phyloP scores from a whole-genome alignment of 257 asterid species.

The Linderniella brevidens region DNA sequence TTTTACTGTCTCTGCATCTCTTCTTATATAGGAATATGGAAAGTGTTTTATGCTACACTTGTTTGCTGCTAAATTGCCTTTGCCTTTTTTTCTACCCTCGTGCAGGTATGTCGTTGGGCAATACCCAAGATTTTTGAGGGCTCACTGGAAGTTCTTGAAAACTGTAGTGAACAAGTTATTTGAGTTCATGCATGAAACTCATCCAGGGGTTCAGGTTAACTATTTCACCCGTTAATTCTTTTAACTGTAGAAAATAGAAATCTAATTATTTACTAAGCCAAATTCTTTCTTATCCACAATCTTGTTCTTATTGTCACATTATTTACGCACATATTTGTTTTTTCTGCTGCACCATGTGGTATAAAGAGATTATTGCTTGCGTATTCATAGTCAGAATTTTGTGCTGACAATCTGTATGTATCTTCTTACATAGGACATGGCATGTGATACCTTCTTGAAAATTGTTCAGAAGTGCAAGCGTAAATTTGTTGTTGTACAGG shows the following conservation, averaged over 20 bases:
- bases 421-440: slow-evolving; percentile 63
- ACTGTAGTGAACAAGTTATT: slow-evolving; percentile 96
- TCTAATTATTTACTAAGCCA: neutral
- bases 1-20: no score
- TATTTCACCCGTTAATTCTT: no score
- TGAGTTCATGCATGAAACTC: slow-evolving; percentile 98
- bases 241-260: no score
- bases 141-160: slow-evolving; percentile 99
- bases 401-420: slow-evolving; percentile 4
- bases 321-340: no score
- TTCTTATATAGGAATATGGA: neutral
- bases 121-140: slow-evolving; percentile 94
- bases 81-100: slow-evolving; percentile 6
- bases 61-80: neutral
- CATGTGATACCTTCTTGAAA: slow-evolving; percentile 93
- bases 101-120: slow-evolving; percentile 99
- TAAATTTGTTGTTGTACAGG: slow-evolving; percentile 85
- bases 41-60: neutral
- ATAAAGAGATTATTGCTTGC: no score
- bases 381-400: neutral
- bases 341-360: no score
- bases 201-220: slow-evolving; percentile 98
- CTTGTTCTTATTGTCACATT: no score
- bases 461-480: slow-evolving; percentile 99
- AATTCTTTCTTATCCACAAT: neutral